Evolutionary conservation across 2,329 filamentous ascomycete species (phyloP).

Genomic region (Fusarium gaditjirri): DNA sequence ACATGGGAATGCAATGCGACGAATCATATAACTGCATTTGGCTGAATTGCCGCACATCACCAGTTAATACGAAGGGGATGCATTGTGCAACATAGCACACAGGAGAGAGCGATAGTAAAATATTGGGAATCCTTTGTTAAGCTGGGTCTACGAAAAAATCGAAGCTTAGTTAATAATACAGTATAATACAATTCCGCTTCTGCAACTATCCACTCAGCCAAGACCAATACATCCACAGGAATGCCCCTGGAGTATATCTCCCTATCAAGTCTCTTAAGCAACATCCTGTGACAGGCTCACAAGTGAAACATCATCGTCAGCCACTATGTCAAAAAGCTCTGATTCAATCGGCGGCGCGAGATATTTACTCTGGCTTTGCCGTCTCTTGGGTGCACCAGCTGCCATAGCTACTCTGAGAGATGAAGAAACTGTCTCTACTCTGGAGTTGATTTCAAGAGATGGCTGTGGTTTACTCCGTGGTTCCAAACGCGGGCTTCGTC

Average conservation of each 20-base stretch:
- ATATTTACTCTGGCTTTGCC: neutral
- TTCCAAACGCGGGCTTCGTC: neutral
- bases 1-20: neutral
- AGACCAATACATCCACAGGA: neutral
- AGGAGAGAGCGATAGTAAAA: fast-evolving
- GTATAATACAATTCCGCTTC: neutral
- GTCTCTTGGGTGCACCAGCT: neutral
- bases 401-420: neutral
- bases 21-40: neutral
- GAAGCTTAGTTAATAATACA: too few species aligned
- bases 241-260: too few species aligned
- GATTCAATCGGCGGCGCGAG: neutral
- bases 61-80: fast-evolving
- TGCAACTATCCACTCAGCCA: neutral
- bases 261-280: neutral
- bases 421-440: neutral
- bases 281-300: neutral
- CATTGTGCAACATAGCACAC: fast-evolving
- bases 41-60: neutral
- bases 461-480: neutral
- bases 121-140: fast-evolving
- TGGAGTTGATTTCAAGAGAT: neutral
- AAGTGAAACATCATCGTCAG: neutral
- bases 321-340: neutral
- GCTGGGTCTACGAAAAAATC: too few species aligned